These are phyloP conservation scores for Pseudogymnoascus pannorum DNA, from an alignment of 2,329 filamentous ascomycete species.

Conservation along the genomic window DNA sequence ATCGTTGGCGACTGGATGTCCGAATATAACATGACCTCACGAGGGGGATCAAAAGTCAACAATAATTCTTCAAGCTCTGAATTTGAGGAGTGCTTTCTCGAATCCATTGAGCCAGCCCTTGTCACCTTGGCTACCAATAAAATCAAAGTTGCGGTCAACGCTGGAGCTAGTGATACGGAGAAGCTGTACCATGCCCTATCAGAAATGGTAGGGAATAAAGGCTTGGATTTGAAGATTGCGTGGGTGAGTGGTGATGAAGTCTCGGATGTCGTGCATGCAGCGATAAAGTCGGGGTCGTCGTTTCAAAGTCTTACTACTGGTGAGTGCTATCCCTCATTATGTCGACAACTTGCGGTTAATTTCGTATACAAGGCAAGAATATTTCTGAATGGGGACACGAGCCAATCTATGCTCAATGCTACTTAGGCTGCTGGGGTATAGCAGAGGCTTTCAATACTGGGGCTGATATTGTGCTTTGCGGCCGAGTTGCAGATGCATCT, in stretches of 20 bases:
- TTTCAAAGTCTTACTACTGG: conserved; percentile 11
- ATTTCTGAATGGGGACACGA: conserved; percentile 8
- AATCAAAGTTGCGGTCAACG: conserved; percentile 47
- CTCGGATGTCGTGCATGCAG: conserved; percentile 7
- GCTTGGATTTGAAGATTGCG: conserved; percentile 25
- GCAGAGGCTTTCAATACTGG: conserved; percentile 19
- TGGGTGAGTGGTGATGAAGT: conserved; percentile 32
- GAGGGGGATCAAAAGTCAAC: conserved; percentile 21
- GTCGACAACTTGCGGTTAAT: not conserved
- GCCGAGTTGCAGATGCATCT: conserved; percentile 36
- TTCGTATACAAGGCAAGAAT: not conserved
- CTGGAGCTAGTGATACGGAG: conserved; percentile 45
- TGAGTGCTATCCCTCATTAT: not conserved
- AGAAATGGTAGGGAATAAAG: not conserved
- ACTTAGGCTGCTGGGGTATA: conserved; percentile 34
- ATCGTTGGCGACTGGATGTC: conserved; percentile 44
- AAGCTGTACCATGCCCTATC: conserved; percentile 30
- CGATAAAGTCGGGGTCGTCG: conserved; percentile 7
- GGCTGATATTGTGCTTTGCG: conserved; percentile 38
- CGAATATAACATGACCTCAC: conserved; percentile 29
- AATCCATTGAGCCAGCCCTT: conserved; percentile 25
- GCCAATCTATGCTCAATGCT: conserved; percentile 20
- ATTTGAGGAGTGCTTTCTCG: conserved; percentile 10
- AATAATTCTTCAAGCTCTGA: not conserved
- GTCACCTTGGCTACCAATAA: conserved; percentile 37